Evolutionary conservation across 2,329 filamentous ascomycete genomes (phyloP), one percentile per base, ranked within the genome.

Genomic region (Davidsoniella australis): DNA sequence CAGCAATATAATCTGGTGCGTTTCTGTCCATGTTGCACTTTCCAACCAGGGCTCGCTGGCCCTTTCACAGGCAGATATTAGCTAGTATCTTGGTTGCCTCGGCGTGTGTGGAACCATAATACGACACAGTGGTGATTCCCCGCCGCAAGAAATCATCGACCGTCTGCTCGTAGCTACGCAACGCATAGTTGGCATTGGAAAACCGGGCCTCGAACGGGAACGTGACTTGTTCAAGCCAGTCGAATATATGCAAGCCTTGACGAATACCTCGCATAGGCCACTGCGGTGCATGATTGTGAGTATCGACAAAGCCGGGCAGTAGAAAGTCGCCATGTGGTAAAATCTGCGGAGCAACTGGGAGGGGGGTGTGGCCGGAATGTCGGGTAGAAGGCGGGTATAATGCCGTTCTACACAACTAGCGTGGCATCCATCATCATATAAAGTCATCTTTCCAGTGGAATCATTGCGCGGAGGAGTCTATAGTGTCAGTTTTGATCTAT

Each of bases 281-380:
- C 55, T 75, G 69, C 38, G 78, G 78, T 0, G 79, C 78, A 57
- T 83, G 79, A 53, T 79, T 80, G 60, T 82, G 79, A 1, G 77
- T 81, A 62, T 82, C 78, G 48, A 82, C 64, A 56, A 78, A 72
- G 41, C 75, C 74, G 0, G 76, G 75, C 50, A 77, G 69, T 44
- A 78, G 60, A 56, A 79, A 76, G 42, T 73, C 61, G 38, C 66
- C 66, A 6, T 58, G 62, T 2, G 55, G 44, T 2, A 74, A 62
- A 23, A 55, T 56, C 33, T 57, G 58, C 40, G 38, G 17, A 7
- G 46, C n/a, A 23, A 24, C 38, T 12, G 47, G 47, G 16, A 48
- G 24, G 26, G 47, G 7, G 26, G 17, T 10, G 41, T 18, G n/a
- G 24, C 12, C 2, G 42, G 46, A 20, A 52, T 26, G 23, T 39